These are phyloP conservation scores for Pyrus hybrid DNA, from an alignment of 331 rosid species.

Conservation along the genomic window DNA sequence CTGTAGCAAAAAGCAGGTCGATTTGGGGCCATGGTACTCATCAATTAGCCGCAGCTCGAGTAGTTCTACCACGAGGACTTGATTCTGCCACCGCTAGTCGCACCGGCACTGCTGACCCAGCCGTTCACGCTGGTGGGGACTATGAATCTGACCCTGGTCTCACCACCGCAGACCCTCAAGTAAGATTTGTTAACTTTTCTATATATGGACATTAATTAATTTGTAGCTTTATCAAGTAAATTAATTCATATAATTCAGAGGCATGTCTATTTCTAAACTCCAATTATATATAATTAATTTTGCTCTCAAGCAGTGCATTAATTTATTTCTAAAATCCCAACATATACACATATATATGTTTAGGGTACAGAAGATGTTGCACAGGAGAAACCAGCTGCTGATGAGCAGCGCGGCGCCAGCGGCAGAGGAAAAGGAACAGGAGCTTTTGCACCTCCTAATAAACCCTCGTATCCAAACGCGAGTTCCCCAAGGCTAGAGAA, in stretches of 20 bases:
- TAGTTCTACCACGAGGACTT: constrained; percentile 16
- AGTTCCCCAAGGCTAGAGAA: constrained; percentile 45
- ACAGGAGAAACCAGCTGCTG: not conserved
- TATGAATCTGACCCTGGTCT: constrained; percentile 34
- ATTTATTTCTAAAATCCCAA: not conserved
- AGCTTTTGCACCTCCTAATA: constrained; percentile 12
- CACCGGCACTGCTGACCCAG: constrained; percentile 60
- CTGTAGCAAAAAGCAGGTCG: not conserved
- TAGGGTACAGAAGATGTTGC: constrained; percentile 29
- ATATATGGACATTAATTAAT: too few species aligned
- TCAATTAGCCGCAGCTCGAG: not conserved
- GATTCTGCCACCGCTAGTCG: constrained; percentile 25
- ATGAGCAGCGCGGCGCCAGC: not conserved
- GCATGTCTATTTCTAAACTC: too few species aligned
- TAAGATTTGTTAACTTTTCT: constrained; percentile 1
- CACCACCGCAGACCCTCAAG: constrained; percentile 27
- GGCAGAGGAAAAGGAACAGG: not conserved
- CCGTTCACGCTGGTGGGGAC: constrained; percentile 45
- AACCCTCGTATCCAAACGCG: constrained; percentile 21
- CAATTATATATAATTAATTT: not conserved
- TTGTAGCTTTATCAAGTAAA: too few species aligned
- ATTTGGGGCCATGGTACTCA: not conserved
- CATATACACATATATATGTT: not conserved
- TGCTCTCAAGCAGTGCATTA: too few species aligned
- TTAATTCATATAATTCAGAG: too few species aligned